Conservation (phyloP, 371 early-diverging fungal species). For the Mucor velutinosus region DNA sequence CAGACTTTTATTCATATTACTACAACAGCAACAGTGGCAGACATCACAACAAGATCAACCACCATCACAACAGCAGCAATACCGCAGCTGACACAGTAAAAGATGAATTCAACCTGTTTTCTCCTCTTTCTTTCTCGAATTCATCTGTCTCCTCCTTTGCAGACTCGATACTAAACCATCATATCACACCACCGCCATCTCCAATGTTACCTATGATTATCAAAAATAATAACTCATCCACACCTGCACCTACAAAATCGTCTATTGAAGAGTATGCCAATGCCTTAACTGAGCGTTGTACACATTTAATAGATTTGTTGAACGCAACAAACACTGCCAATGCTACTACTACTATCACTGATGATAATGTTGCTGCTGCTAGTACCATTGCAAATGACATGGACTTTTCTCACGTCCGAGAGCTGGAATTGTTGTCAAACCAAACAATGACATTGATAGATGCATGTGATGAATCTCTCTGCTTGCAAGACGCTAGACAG, state of each 20-base stretch:
- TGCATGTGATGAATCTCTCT: background rate
- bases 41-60: background rate
- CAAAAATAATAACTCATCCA: background rate
- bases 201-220: constrained; percentile 9
- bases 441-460: constrained; percentile 2
- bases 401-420: constrained; percentile 13
- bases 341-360: background rate
- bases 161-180: constrained; percentile 4
- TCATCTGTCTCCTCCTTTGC: constrained; percentile 15
- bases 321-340: background rate
- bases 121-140: constrained; percentile 24
- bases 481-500: background rate
- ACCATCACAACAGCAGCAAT: constrained; percentile 4
- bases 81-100: background rate
- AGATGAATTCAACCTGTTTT: constrained; percentile 8
- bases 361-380: background rate
- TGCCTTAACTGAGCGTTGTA: constrained; percentile 5
- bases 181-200: constrained; percentile 6
- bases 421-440: constrained; percentile 4
- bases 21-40: background rate
- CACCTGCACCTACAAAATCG: background rate
- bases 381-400: background rate
- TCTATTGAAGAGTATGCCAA: constrained; percentile 10
- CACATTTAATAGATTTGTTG: constrained; percentile 3
- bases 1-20: constrained; percentile 16